These are phyloP conservation scores for Polymyxa betae DNA, from an alignment of 208 protist species.

Conservation along the genomic window DNA sequence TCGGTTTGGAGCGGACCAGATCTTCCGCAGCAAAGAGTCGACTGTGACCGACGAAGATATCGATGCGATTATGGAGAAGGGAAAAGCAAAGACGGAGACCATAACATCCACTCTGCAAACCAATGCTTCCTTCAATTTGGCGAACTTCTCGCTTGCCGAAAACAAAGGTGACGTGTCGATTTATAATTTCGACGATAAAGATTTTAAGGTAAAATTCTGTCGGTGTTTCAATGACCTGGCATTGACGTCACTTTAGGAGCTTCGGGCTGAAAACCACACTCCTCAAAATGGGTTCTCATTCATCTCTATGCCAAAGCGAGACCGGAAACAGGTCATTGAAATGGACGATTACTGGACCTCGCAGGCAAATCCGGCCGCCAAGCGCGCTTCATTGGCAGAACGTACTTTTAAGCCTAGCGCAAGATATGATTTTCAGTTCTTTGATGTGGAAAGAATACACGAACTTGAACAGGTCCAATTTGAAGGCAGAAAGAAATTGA, in stretches of 20 bases:
- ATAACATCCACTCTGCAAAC: slow-evolving; percentile 81
- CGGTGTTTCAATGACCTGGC: too few relatives aligned
- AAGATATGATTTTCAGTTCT: slow-evolving; percentile 73
- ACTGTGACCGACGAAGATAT: slow-evolving; percentile 91
- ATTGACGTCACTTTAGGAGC: too few relatives aligned
- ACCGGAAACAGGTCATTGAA: slow-evolving; percentile 62
- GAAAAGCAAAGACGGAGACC: slow-evolving; percentile 81
- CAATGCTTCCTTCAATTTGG: slow-evolving; percentile 78
- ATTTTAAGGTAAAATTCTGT: slow-evolving; percentile 73
- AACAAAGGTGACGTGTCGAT: slow-evolving; percentile 83
- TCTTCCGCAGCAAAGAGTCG: slow-evolving; percentile 78
- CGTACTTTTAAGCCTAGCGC: neutral
- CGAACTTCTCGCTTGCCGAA: slow-evolving; percentile 87
- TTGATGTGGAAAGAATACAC: slow-evolving; percentile 60
- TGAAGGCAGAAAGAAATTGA: neutral
- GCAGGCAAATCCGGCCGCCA: neutral
- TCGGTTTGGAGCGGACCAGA: slow-evolving; percentile 88
- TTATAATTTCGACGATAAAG: slow-evolving; percentile 93
- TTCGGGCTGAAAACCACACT: too few relatives aligned
- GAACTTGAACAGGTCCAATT: slow-evolving; percentile 69
- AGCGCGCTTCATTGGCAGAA: neutral
- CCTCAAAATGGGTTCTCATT: neutral
- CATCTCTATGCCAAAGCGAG: slow-evolving; percentile 63
- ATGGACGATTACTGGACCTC: slow-evolving; percentile 64
- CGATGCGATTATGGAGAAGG: slow-evolving; percentile 86